Evolutionary conservation across 1,139 yeast genomes (phyloP).

Genomic region (Yamadazyma mexicana): DNA sequence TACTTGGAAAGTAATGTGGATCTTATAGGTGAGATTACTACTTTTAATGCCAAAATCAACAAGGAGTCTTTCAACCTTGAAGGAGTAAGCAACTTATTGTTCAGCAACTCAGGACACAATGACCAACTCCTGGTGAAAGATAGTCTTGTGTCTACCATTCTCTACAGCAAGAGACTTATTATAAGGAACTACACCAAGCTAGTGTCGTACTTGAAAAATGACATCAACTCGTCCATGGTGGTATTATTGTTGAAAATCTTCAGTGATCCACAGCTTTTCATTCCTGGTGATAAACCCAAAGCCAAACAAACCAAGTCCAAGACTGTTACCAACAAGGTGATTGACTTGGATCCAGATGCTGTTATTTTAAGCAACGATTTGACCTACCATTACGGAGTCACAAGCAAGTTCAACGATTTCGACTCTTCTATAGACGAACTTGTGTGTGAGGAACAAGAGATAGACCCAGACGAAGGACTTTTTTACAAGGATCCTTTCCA

Average conservation of each 20-base stretch:
- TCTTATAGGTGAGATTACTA: conserved; percentile 35
- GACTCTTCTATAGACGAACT: conserved; percentile 27
- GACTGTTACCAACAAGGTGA: conserved; percentile 14
- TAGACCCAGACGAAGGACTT: conserved; percentile 9
- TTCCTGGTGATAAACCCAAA: conserved; percentile 27
- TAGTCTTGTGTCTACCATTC: conserved; percentile 31
- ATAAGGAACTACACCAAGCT: conserved; percentile 35
- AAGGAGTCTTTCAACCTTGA: conserved; percentile 33
- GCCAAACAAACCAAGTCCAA: conserved; percentile 24
- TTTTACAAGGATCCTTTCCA: conserved; percentile 19
- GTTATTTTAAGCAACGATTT: conserved; percentile 34
- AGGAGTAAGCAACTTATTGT: conserved; percentile 31
- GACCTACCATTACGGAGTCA: conserved; percentile 40
- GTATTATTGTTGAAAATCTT: conserved; percentile 40
- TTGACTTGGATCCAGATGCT: conserved; percentile 24
- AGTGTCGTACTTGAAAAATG: conserved; percentile 32
- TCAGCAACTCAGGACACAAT: conserved; percentile 24
- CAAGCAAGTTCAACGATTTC: conserved; percentile 31
- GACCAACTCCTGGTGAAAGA: conserved; percentile 27
- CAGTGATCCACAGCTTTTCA: conserved; percentile 38
- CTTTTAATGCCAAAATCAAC: conserved; percentile 27
- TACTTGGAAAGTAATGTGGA: conserved; percentile 42
- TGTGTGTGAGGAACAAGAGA: conserved; percentile 13
- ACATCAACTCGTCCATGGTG: conserved; percentile 43
- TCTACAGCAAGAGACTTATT: conserved; percentile 36